A percentile compares a stretch with the other conserved stretches of the same genome.
phyloP scores from a whole-genome alignment of 75 land plant genomes.

The Cryptomeria japonica region DNA sequence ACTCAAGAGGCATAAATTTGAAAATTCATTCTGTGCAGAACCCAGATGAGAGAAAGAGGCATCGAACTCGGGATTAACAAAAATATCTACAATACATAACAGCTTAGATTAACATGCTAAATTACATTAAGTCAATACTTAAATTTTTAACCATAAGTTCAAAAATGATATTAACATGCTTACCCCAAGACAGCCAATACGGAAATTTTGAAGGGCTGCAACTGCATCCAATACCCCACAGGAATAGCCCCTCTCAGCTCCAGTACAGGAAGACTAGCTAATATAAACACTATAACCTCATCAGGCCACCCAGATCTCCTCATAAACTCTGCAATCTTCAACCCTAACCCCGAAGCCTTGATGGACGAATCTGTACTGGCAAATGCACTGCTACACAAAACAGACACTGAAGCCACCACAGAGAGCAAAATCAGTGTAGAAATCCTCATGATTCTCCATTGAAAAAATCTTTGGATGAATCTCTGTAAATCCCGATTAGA shows the following conservation, averaged over 20 bases:
- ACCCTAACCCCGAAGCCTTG: conserved; percentile 75
- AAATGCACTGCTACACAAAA: conserved; percentile 22
- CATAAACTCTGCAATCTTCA: conserved; percentile 70
- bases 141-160: background rate
- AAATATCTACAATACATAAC: background rate
- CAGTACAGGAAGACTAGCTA: conserved; percentile 89
- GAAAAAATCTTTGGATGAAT: background rate
- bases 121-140: background rate
- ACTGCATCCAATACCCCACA: conserved; percentile 96
- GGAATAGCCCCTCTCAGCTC: conserved; percentile 99
- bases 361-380: conserved; percentile 71
- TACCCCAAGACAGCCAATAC: conserved; percentile 80
- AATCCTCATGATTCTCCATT: conserved; percentile 1
- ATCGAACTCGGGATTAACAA: background rate
- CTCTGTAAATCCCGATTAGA: background rate
- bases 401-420: background rate
- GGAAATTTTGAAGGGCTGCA: conserved; percentile 63
- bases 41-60: background rate
- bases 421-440: background rate
- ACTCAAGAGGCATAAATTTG: background rate
- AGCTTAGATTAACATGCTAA: background rate
- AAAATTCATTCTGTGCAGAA: too few species aligned
- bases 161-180: background rate
- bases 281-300: conserved; percentile 74
- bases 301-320: conserved; percentile 82